These are phyloP conservation scores for Penicillium sp. DNA, from an alignment of 2,329 filamentous ascomycete genomes.

Conservation along the genomic window DNA sequence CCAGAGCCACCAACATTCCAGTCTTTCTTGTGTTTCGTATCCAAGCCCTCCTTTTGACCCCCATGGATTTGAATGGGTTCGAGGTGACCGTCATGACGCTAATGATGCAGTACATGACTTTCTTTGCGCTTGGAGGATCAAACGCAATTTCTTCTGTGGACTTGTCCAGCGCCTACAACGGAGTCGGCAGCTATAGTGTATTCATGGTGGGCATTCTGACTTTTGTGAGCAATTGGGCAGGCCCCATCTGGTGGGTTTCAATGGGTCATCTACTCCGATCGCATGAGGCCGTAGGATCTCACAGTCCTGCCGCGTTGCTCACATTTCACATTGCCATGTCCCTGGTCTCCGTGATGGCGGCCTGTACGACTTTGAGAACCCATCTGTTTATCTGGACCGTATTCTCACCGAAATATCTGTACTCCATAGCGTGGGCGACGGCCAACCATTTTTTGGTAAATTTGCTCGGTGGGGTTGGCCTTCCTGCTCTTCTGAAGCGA, in stretches of 20 bases:
- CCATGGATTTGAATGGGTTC: conserved; percentile 41
- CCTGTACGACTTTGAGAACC: conserved; percentile 77
- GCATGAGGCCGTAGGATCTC: conserved; percentile 22
- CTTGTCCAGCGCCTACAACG: conserved; percentile 92
- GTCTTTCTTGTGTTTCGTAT: conserved; percentile 74
- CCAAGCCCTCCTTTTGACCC: conserved; percentile 55
- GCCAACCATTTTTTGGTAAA: conserved; percentile 78
- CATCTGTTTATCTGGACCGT: conserved; percentile 99
- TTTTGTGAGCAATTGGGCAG: conserved; percentile 89
- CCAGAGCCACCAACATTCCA: conserved; percentile 79
- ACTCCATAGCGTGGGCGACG: conserved; percentile 82
- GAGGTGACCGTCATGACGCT: conserved; percentile 70
- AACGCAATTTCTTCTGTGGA: conserved; percentile 97
- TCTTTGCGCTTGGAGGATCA: conserved; percentile 86
- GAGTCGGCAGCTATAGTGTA: conserved; percentile 76
- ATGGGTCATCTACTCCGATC: conserved; percentile 48
- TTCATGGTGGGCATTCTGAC: conserved; percentile 78
- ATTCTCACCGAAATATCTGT: conserved; percentile 95
- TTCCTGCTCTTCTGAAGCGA: conserved; percentile 9
- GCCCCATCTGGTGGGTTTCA: conserved; percentile 80
- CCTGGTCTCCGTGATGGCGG: conserved; percentile 76
- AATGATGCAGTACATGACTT: conserved; percentile 76
- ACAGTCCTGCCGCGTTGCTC: conserved; percentile 57
- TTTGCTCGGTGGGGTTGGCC: conserved; percentile 53
- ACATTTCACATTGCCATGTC: conserved; percentile 70